A percentile compares a stretch with the other conserved stretches of the same genome.
phyloP scores from a whole-genome alignment of 1,284 basidiomycete species.

The Volvariella surrecta region DNA sequence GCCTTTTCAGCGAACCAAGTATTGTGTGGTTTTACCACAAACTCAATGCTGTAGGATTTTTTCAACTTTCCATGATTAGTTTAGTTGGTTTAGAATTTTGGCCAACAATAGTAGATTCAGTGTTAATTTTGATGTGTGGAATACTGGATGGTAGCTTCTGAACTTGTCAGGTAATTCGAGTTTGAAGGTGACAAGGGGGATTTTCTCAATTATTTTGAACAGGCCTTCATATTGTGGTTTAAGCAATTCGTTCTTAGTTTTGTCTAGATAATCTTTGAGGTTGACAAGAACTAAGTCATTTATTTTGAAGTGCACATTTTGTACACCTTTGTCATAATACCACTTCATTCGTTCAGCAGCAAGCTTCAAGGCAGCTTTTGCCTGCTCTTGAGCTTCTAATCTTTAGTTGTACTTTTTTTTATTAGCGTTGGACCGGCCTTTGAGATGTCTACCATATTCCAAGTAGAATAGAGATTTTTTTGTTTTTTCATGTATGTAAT shows the following conservation, averaged over 20 bases:
- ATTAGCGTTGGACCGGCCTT: neutral
- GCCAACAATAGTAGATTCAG: too few species aligned
- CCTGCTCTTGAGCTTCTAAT: constrained; percentile 2
- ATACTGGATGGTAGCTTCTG: neutral
- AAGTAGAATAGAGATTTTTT: constrained; percentile 1
- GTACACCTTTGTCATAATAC: neutral
- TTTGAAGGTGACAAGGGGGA: too few species aligned
- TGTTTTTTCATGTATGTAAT: constrained; percentile 1
- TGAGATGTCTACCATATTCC: constrained; percentile 1
- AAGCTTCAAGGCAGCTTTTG: neutral
- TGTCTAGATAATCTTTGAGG: neutral
- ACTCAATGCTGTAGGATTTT: too few species aligned
- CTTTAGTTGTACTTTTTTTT: neutral
- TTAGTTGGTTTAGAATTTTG: too few species aligned
- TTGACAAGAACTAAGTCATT: neutral
- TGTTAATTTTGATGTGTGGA: neutral
- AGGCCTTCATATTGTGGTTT: neutral
- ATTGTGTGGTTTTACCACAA: too few species aligned
- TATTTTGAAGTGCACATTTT: neutral
- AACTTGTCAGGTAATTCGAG: neutral
- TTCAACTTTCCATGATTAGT: too few species aligned
- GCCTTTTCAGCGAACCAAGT: too few species aligned
- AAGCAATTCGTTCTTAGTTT: neutral
- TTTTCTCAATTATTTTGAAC: neutral
- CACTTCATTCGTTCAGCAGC: too few species aligned